Evolutionary conservation across 2,329 filamentous ascomycete genomes (phyloP), one percentile per base, ranked within the genome.

Genomic region (Claviceps lovelessii): DNA sequence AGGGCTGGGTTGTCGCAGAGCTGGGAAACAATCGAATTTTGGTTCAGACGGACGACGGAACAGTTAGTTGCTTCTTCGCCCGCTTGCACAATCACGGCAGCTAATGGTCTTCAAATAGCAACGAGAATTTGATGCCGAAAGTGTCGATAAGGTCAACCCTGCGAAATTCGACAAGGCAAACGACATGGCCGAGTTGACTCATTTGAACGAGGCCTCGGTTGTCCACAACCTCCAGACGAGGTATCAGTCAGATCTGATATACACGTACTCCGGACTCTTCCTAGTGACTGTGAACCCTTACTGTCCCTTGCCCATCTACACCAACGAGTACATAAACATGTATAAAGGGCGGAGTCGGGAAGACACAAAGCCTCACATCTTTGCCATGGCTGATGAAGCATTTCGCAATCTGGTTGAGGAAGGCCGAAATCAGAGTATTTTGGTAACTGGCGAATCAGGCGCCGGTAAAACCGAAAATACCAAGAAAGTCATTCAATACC

Each of bases 111-210:
- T 44, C 37, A 33, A 33, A 33, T 61, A 93, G 83, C 89, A 95
- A 81, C 85, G 89, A 61, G 87, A 95, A 66, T 85, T 93, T 52
- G 85, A 91, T 61, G 73, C 80, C 52, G 90, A 97, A 63, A 86
- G 83, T 63, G 90, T 96, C 61, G 94, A 98, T 76, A 97, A 96
- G 72, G 94, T 98, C 74, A 98, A 98, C 71, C 93, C 93, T 49
- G 91, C 91, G 65, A 98, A 98, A 69, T 98, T 98, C 73, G 93
- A 98, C 79, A 98, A 96, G 72, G 91, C 91, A 60, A 90, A 94
- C 73, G 94, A 98, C 70, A 98, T 98, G 93, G 93, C 94, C 29
- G 93, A 98, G 69, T 79, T 98, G 65, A 98, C 93, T 6, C 93
- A 98, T 70, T 76, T 98, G 59, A 98, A 98, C 71, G 93, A 98